These are phyloP conservation scores for Wickerhamiella sergipiensis DNA, from an alignment of 805 yeast species.

Conservation along the genomic window DNA sequence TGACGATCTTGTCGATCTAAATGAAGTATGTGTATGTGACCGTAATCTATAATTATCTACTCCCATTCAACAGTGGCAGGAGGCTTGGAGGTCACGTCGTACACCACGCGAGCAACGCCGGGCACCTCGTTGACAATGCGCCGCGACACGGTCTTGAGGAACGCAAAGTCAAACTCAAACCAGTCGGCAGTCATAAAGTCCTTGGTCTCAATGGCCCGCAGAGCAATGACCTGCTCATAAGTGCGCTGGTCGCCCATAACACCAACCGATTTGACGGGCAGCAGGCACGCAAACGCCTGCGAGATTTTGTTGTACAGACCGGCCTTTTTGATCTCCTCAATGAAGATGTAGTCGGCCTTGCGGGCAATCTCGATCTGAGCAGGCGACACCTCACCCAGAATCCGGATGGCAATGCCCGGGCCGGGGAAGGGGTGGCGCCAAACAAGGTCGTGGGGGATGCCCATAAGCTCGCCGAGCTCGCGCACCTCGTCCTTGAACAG, in stretches of 20 bases:
- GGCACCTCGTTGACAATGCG: constrained; percentile 97
- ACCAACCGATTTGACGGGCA: constrained; percentile 98
- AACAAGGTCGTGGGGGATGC: constrained; percentile 90
- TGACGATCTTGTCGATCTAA: too few relatives aligned
- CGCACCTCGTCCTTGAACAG: constrained; percentile 98
- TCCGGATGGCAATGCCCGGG: constrained; percentile 98
- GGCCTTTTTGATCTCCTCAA: constrained; percentile 86
- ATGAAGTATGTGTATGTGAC: too few relatives aligned
- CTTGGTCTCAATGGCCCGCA: constrained; percentile 93
- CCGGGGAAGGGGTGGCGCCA: constrained; percentile 99
- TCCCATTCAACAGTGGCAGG: constrained; percentile 99
- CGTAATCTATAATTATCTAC: constrained; percentile 30
- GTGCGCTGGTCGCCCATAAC: constrained; percentile 99
- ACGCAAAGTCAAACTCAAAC: constrained; percentile 83
- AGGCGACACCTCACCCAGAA: constrained; percentile 90
- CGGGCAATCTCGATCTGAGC: constrained; percentile 92
- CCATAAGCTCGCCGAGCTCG: constrained; percentile 84
- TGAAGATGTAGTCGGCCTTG: constrained; percentile 91
- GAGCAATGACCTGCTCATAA: constrained; percentile 96
- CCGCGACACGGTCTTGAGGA: constrained; percentile 84
- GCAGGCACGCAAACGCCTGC: constrained; percentile 93
- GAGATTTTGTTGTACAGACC: constrained; percentile 88
- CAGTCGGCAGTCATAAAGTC: constrained; percentile 99
- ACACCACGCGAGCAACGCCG: constrained; percentile 98
- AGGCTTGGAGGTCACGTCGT: constrained; percentile 97